A percentile compares a stretch with the other conserved stretches of the same genome.
These are phyloP conservation scores for Gaillardinia entomophila DNA, from an alignment of 805 yeast genomes.

Conservation along the genomic window DNA sequence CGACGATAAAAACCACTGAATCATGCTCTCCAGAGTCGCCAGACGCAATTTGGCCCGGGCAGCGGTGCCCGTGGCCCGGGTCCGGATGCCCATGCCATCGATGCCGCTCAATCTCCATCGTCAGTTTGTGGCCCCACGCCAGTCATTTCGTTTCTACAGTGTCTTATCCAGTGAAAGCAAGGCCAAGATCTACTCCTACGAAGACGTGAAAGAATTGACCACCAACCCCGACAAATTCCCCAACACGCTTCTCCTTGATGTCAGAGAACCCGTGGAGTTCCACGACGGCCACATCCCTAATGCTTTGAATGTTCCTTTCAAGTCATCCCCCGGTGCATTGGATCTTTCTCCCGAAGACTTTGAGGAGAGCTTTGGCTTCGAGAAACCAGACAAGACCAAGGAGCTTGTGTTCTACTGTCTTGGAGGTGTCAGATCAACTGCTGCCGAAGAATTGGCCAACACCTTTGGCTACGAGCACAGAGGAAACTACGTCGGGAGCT, in stretches of 20 bases:
- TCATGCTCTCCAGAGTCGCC: neutral
- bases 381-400: conserved; percentile 66
- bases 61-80: neutral
- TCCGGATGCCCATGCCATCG: neutral
- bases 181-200: conserved; percentile 49
- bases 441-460: conserved; percentile 86
- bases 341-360: conserved; percentile 77
- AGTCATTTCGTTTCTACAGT: conserved; percentile 22
- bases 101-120: neutral
- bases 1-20: no score
- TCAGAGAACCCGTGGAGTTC: conserved; percentile 84
- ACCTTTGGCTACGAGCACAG: conserved; percentile 83
- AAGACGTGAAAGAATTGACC: conserved; percentile 43
- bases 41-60: neutral
- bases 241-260: conserved; percentile 67
- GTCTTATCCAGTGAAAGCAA: conserved; percentile 31
- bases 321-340: conserved; percentile 88
- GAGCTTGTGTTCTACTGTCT: conserved; percentile 86
- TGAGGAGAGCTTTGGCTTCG: conserved; percentile 71
- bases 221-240: conserved; percentile 34
- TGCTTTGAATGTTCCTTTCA: conserved; percentile 83
- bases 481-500: conserved; percentile 83
- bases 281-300: conserved; percentile 73
- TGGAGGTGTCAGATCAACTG: conserved; percentile 86
- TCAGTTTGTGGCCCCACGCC: neutral